These are phyloP conservation scores for Isabelozyma heimii DNA, from an alignment of 805 yeast species.

Conservation along the genomic window DNA sequence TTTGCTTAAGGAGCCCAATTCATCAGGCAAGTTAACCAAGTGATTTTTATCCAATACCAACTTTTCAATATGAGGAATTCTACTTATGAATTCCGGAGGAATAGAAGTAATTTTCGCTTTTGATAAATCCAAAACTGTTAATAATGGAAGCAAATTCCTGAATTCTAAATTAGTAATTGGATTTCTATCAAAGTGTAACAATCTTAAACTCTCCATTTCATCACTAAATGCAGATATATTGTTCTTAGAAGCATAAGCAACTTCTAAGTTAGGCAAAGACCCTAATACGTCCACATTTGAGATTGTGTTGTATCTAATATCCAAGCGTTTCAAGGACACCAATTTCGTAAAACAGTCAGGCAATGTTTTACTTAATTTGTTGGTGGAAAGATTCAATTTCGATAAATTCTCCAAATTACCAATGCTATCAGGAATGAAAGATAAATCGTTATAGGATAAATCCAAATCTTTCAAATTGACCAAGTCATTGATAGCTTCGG, in stretches of 20 bases:
- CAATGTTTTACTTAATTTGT: constrained; percentile 51
- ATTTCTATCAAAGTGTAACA: constrained; percentile 74
- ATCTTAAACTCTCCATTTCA: constrained; percentile 58
- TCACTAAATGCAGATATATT: constrained; percentile 68
- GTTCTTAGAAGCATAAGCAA: constrained; percentile 73
- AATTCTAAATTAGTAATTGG: constrained; percentile 73
- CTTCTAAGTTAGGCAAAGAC: constrained; percentile 60
- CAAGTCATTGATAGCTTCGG: constrained; percentile 63
- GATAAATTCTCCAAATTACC: constrained; percentile 59
- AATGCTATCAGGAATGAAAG: constrained; percentile 57
- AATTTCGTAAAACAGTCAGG: constrained; percentile 55
- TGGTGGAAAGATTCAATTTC: constrained; percentile 73
- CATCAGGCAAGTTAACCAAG: constrained; percentile 70
- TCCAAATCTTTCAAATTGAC: constrained; percentile 64
- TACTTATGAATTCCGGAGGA: constrained; percentile 59
- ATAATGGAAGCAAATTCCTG: constrained; percentile 50
- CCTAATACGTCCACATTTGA: constrained; percentile 56
- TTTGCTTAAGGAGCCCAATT: constrained; percentile 55
- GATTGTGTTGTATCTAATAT: constrained; percentile 68
- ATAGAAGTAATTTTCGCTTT: constrained; percentile 80
- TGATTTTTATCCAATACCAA: constrained; percentile 80
- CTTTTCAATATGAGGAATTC: constrained; percentile 65
- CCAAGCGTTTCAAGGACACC: constrained; percentile 62
- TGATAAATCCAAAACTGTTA: constrained; percentile 72
- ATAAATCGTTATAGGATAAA: constrained; percentile 75